A percentile compares a stretch with the other conserved stretches of the same genome.
Evolutionary conservation across 768 basidiomycete species (phyloP).

Genomic region (Amanita pallidorosea): DNA sequence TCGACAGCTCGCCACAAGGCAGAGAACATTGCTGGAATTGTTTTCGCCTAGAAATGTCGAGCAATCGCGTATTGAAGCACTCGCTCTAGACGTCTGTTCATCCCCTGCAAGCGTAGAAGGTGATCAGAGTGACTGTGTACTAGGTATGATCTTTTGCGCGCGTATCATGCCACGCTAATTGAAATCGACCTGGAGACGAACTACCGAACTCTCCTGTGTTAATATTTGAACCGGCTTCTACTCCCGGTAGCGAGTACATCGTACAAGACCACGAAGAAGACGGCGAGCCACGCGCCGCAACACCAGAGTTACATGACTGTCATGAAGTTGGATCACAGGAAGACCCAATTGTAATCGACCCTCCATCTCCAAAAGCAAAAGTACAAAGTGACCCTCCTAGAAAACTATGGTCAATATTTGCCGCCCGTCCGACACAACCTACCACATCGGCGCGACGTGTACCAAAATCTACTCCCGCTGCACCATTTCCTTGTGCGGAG

Average conservation of each 20-base stretch:
- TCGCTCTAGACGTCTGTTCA: background rate
- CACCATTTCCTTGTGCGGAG: conserved; percentile 37
- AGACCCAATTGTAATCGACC: conserved; percentile 34
- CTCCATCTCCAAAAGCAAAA: conserved; percentile 24
- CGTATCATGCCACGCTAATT: background rate
- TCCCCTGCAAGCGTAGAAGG: background rate
- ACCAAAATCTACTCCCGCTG: conserved; percentile 10
- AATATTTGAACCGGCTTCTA: background rate
- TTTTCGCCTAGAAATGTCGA: conserved; percentile 16
- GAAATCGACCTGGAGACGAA: background rate
- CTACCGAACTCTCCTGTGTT: conserved; percentile 1
- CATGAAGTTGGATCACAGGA: conserved; percentile 17
- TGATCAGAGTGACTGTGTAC: background rate
- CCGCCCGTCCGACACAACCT: conserved; percentile 17
- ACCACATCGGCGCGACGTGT: conserved; percentile 3
- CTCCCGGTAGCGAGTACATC: background rate
- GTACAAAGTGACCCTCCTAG: conserved; percentile 13
- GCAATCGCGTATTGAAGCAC: background rate
- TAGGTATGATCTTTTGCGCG: background rate
- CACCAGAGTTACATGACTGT: background rate
- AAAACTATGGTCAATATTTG: conserved; percentile 36
- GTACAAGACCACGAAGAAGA: conserved; percentile 2
- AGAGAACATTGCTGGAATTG: conserved; percentile 32
- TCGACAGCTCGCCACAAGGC: conserved; percentile 14
- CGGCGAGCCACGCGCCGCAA: background rate